A percentile compares a stretch with the other conserved stretches of the same genome.
Conservation (phyloP, 139 green algal species). For the Haematococcus lacustris region DNA sequence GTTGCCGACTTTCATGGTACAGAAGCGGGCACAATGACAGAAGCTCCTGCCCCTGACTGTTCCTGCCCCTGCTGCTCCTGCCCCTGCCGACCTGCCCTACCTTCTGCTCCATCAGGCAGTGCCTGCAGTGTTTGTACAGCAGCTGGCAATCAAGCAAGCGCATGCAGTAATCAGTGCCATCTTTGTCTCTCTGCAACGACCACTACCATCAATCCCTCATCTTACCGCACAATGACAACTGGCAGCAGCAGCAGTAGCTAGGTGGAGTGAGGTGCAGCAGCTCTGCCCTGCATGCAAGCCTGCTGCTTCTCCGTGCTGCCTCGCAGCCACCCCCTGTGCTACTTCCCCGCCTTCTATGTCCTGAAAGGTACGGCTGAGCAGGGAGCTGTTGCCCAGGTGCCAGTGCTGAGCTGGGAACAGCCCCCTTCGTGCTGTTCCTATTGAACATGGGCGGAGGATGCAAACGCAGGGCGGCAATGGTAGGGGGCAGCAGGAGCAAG, state of each 20-base stretch:
- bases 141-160: background rate
- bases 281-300: background rate
- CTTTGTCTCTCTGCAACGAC: background rate
- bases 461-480: no score
- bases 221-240: background rate
- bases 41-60: background rate
- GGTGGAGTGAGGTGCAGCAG: background rate
- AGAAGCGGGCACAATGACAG: background rate
- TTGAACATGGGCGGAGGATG: no score
- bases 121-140: background rate
- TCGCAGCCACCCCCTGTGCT: conserved; percentile 74
- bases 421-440: no score
- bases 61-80: no score
- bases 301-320: background rate
- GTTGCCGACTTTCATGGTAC: background rate
- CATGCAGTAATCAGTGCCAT: background rate
- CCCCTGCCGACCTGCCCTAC: no score
- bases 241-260: background rate
- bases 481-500: no score
- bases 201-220: background rate
- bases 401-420: no score
- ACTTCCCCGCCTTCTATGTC: conserved; percentile 81
- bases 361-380: no score
- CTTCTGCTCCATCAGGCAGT: background rate
- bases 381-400: no score